Percentiles rank a stretch among this genome's conserved stretches.
These are phyloP conservation scores for Leptographium wingfieldii DNA, from an alignment of 2,329 filamentous ascomycete species.

Conservation along the genomic window DNA sequence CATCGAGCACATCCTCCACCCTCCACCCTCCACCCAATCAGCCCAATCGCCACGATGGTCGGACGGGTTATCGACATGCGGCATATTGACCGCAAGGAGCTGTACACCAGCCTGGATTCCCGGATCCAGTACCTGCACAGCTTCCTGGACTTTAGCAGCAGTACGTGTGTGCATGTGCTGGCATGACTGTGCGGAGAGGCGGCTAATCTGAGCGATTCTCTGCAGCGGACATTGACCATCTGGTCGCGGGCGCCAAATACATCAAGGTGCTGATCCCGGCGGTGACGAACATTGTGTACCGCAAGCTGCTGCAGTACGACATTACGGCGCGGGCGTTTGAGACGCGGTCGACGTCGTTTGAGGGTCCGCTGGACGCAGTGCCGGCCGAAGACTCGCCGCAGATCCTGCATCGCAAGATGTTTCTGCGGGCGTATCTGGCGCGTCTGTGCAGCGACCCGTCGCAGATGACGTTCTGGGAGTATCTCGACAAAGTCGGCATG, in stretches of 20 bases:
- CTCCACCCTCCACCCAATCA: too few relatives aligned
- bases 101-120: constrained; percentile 58
- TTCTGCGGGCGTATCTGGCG: constrained; percentile 60
- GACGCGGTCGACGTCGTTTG: constrained; percentile 48
- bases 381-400: constrained; percentile 58
- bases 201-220: neutral
- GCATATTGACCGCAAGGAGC: constrained; percentile 56
- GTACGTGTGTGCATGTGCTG: constrained; percentile 29
- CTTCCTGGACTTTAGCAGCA: constrained; percentile 61
- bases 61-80: constrained; percentile 20
- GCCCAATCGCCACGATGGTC: constrained; percentile 2
- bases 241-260: constrained; percentile 58
- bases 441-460: constrained; percentile 64
- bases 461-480: constrained; percentile 70
- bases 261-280: constrained; percentile 73
- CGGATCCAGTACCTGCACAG: constrained; percentile 61
- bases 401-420: constrained; percentile 67
- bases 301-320: constrained; percentile 67
- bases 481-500: constrained; percentile 72
- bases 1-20: too few relatives aligned
- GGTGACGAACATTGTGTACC: constrained; percentile 74
- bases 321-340: constrained; percentile 70
- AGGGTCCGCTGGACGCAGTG: constrained; percentile 51
- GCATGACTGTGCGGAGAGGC: too few relatives aligned
- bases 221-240: constrained; percentile 57